phyloP scores from a whole-genome alignment of 2,329 filamentous ascomycete genomes.

The Sclerotinia minor region DNA sequence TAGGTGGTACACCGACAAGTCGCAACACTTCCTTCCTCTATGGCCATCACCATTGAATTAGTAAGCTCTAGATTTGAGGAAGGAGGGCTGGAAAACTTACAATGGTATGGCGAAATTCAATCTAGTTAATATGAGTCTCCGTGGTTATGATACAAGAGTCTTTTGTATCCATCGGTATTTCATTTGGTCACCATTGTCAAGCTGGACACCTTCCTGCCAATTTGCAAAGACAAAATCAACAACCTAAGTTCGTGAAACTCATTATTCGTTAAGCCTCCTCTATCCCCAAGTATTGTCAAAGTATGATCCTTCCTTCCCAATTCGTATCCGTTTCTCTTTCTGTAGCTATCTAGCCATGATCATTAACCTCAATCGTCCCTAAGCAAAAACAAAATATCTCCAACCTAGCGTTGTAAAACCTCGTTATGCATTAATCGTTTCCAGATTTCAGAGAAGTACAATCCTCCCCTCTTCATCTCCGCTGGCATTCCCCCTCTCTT shows the following conservation, averaged over 20 bases:
- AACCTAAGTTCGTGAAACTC: no score
- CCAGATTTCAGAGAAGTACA: background rate
- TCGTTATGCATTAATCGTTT: background rate
- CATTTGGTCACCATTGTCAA: constrained; percentile 30
- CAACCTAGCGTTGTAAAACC: background rate
- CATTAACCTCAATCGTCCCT: background rate
- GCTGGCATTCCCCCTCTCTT: background rate
- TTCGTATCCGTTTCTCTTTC: no score
- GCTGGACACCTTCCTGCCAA: no score
- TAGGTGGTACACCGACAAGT: background rate
- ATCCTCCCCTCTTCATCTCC: background rate
- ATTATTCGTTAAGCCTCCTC: no score
- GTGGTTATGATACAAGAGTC: background rate
- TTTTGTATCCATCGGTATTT: constrained; percentile 33
- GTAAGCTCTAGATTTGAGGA: no score
- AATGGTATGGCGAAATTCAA: background rate
- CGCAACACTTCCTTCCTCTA: constrained; percentile 3
- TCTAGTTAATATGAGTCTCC: no score
- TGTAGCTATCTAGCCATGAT: background rate
- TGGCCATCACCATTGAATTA: background rate
- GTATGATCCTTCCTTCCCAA: no score
- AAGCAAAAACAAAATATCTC: background rate
- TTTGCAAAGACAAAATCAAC: no score
- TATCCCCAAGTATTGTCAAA: no score
- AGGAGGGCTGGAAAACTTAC: no score